Evolutionary conservation across 2,329 filamentous ascomycete species (phyloP).

Genomic region (Gaeumannomyces sp.): DNA sequence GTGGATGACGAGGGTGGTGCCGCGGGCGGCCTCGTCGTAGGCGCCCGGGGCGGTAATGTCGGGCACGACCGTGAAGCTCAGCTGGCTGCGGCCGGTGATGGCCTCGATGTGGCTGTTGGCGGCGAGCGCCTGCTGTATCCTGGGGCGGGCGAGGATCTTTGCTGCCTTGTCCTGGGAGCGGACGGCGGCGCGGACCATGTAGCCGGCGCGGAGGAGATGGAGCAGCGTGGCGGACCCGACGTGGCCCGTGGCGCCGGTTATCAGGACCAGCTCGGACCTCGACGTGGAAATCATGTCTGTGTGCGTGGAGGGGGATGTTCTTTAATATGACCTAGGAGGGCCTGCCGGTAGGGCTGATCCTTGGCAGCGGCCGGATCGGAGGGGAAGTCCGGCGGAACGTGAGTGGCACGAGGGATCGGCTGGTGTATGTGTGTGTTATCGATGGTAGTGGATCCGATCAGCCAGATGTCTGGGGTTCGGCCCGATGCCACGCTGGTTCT

Average conservation of each 20-base stretch:
- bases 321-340: background rate
- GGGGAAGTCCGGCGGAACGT: background rate
- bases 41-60: constrained; percentile 15
- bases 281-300: constrained; percentile 12
- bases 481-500: background rate
- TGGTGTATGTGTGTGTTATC: background rate
- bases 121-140: constrained; percentile 7
- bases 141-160: constrained; percentile 10
- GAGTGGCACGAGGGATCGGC: background rate
- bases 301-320: background rate
- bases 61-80: constrained; percentile 13
- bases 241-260: constrained; percentile 19
- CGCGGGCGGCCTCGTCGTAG: constrained; percentile 14
- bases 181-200: constrained; percentile 14
- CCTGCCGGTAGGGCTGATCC: background rate
- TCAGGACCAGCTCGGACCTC: constrained; percentile 10
- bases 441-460: background rate
- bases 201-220: constrained; percentile 14
- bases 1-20: constrained; percentile 16
- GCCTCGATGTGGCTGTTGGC: constrained; percentile 2
- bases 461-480: background rate
- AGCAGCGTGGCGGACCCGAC: constrained; percentile 15
- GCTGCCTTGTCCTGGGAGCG: constrained; percentile 14
- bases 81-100: constrained; percentile 3
- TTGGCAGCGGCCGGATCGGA: background rate